A percentile compares a stretch with the other conserved stretches of the same genome.
Evolutionary conservation across 495 filamentous ascomycete species (phyloP).

Genomic region (Podospora comata): DNA sequence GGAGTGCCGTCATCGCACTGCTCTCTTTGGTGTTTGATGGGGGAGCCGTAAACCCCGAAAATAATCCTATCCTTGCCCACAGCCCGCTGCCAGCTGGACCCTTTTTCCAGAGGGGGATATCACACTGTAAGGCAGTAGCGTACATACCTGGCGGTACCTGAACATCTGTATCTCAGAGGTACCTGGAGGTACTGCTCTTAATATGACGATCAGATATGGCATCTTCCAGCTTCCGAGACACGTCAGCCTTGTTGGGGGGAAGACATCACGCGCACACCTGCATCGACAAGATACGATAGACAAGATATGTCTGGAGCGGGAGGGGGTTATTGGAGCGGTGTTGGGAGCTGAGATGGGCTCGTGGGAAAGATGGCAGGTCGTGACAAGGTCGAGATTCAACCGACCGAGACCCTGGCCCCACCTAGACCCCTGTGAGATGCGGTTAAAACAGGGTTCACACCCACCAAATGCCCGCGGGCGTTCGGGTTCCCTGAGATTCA

Average conservation of each 20-base stretch:
- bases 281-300: not conserved
- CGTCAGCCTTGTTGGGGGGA: not conserved
- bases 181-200: not conserved
- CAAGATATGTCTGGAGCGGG: not conserved
- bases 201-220: not conserved
- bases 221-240: not conserved
- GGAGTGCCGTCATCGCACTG: not conserved
- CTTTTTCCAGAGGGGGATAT: not conserved
- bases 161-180: not conserved
- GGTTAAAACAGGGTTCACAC: conserved; percentile 31
- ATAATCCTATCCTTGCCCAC: not conserved
- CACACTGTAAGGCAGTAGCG: not conserved
- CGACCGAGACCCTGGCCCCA: conserved; percentile 11
- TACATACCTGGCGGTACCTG: not conserved
- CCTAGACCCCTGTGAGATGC: conserved; percentile 8
- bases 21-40: not conserved
- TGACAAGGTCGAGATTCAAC: conserved; percentile 12
- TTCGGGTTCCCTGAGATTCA: conserved; percentile 27
- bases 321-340: not conserved
- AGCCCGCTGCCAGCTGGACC: not conserved
- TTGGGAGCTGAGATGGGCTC: not conserved
- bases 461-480: conserved; percentile 23
- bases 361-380: not conserved
- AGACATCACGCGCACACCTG: not conserved
- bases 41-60: not conserved